Evolutionary conservation across 345 rosid genomes (phyloP).

Genomic region (Lumnitzera littorea): DNA sequence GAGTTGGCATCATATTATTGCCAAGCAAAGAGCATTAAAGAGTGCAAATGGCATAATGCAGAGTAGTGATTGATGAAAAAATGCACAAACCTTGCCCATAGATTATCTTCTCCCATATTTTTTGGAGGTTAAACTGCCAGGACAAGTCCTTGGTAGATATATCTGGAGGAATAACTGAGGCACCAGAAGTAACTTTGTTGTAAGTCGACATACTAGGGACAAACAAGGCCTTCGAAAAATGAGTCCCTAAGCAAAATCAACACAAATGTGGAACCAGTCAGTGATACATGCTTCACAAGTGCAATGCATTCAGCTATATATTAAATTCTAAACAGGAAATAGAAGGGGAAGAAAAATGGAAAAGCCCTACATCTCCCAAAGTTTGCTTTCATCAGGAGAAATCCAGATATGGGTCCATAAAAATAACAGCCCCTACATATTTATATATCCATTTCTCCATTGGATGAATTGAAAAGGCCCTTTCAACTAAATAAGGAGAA

Average conservation of each 20-base stretch:
- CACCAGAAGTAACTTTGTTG: slow-evolving; percentile 64
- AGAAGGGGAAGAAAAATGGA: too few relatives aligned
- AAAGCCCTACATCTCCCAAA: too few relatives aligned
- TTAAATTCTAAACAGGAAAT: background rate
- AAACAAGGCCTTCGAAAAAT: slow-evolving; percentile 72
- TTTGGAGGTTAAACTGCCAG: slow-evolving; percentile 75
- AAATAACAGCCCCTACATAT: too few relatives aligned
- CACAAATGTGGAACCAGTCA: slow-evolving; percentile 4
- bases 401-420: too few relatives aligned
- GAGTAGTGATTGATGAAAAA: background rate
- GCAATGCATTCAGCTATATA: background rate
- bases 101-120: slow-evolving; percentile 60
- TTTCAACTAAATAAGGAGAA: too few relatives aligned
- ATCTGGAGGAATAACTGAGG: slow-evolving; percentile 37
- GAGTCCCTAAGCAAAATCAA: slow-evolving; percentile 42
- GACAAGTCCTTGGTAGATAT: slow-evolving; percentile 41
- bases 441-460: too few relatives aligned
- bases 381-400: too few relatives aligned
- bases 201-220: slow-evolving; percentile 75
- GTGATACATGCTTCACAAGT: background rate
- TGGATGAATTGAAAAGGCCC: too few relatives aligned
- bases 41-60: background rate
- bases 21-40: too few relatives aligned
- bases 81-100: slow-evolving; percentile 47
- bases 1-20: background rate